Evolutionary conservation across 176 grass and related monocot genomes (phyloP).

Genomic region (Musa troglodytarum): DNA sequence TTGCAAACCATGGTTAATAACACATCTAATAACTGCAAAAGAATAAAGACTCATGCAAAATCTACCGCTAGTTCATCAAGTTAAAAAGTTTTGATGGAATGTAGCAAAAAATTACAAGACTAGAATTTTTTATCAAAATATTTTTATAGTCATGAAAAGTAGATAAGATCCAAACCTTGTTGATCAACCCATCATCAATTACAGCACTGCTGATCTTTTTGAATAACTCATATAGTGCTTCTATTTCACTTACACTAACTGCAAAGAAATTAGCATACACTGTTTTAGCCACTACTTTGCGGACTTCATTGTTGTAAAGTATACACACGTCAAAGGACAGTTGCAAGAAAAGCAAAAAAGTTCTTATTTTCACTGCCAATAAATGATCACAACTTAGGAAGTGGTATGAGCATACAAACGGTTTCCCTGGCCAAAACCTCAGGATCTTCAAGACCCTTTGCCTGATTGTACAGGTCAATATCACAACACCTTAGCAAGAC

Average conservation of each 20-base stretch:
- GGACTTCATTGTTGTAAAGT: background rate
- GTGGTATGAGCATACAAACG: constrained; percentile 44
- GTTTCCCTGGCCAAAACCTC: constrained; percentile 78
- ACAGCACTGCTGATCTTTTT: constrained; percentile 98
- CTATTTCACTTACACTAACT: constrained; percentile 89
- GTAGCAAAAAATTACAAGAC: background rate
- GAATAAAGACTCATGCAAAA: background rate
- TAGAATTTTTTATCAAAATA: background rate
- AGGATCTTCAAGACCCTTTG: constrained; percentile 66
- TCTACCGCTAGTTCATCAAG: background rate
- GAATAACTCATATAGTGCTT: constrained; percentile 86
- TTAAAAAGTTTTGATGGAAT: background rate
- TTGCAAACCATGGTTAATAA: background rate
- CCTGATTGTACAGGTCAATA: constrained; percentile 49
- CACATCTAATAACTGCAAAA: background rate
- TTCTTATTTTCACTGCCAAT: background rate
- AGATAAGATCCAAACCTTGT: constrained; percentile 45
- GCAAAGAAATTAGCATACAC: constrained; percentile 10
- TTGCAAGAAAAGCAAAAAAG: background rate
- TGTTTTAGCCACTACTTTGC: too few species aligned
- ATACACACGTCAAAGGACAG: background rate
- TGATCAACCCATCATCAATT: constrained; percentile 85
- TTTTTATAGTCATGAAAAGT: too few species aligned
- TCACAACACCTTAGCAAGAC: constrained; percentile 57
- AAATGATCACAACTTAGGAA: background rate